Conservation (phyloP, 768 basidiomycete species). For the Paxillus ammoniavirescens region DNA sequence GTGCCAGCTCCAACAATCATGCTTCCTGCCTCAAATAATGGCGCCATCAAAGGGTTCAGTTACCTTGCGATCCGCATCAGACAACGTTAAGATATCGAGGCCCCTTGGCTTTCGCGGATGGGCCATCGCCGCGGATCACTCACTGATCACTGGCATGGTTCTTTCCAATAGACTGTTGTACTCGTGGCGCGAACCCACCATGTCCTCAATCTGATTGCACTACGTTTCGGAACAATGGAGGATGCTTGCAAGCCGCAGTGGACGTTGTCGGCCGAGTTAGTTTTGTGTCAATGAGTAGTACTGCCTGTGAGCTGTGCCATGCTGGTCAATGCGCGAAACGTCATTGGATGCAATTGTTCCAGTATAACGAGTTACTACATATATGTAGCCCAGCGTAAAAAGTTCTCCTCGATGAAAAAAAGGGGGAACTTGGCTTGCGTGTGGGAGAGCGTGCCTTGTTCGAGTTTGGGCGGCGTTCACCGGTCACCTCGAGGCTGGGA, state of each 20-base stretch:
- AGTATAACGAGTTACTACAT: not conserved
- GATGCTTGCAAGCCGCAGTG: no score
- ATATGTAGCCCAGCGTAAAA: constrained; percentile 15
- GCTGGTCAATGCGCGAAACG: no score
- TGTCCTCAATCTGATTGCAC: not conserved
- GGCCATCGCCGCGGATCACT: not conserved
- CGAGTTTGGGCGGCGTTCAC: not conserved
- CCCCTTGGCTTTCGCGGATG: not conserved
- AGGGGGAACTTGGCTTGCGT: constrained; percentile 13
- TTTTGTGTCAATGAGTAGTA: no score
- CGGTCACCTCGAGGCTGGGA: constrained; percentile 12
- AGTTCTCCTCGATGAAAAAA: constrained; percentile 9
- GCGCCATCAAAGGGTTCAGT: not conserved
- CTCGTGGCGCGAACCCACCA: not conserved
- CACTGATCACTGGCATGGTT: not conserved
- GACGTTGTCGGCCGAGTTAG: no score
- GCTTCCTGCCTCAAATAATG: not conserved
- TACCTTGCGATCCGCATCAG: constrained; percentile 28
- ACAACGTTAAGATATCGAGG: not conserved
- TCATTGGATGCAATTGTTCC: no score
- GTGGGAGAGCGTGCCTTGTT: constrained; percentile 9
- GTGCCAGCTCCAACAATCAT: not conserved
- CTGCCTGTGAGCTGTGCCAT: no score
- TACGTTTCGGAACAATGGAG: not conserved
- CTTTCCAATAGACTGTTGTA: not conserved